A percentile compares a stretch with the other conserved stretches of the same genome.
Conservation (phyloP, 805 yeast species). For the Suhomyces faveliae region DNA sequence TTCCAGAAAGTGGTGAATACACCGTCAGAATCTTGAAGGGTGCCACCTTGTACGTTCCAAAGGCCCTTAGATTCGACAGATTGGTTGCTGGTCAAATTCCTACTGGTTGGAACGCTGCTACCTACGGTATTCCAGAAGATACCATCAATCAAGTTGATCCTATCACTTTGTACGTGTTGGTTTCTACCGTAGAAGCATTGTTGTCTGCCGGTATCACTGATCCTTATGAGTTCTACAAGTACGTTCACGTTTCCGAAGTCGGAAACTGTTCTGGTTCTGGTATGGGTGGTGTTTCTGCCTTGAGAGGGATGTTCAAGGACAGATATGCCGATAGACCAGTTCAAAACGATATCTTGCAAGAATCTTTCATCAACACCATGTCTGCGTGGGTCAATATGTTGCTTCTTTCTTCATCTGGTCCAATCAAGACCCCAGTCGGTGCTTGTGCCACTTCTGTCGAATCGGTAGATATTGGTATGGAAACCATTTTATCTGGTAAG, state of each 20-base stretch:
- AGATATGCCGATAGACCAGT: conserved; percentile 91
- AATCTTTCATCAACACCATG: conserved; percentile 98
- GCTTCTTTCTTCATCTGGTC: conserved; percentile 95
- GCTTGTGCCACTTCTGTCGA: conserved; percentile 99
- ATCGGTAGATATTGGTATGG: conserved; percentile 94
- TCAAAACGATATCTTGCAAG: conserved; percentile 96
- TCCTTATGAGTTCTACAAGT: conserved; percentile 97
- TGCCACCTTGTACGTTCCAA: conserved; percentile 86
- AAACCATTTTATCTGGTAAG: conserved; percentile 87
- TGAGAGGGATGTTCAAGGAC: conserved; percentile 97
- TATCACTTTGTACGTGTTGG: conserved; percentile 87
- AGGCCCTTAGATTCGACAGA: conserved; percentile 74
- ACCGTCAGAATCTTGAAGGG: conserved; percentile 90
- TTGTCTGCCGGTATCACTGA: conserved; percentile 94
- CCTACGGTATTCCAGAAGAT: conserved; percentile 94
- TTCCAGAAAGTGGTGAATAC: conserved; percentile 87
- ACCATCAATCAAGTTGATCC: conserved; percentile 94
- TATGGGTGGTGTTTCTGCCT: conserved; percentile 98
- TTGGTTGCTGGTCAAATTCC: conserved; percentile 93
- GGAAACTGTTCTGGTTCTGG: conserved; percentile 99
- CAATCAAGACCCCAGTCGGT: conserved; percentile 98
- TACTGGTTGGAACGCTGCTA: conserved; percentile 95
- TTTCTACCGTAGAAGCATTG: conserved; percentile 92
- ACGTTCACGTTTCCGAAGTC: conserved; percentile 96
- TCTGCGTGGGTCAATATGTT: conserved; percentile 99